Evolutionary conservation across 129 eudicot species (phyloP).

Genomic region (Lonicera japonica): DNA sequence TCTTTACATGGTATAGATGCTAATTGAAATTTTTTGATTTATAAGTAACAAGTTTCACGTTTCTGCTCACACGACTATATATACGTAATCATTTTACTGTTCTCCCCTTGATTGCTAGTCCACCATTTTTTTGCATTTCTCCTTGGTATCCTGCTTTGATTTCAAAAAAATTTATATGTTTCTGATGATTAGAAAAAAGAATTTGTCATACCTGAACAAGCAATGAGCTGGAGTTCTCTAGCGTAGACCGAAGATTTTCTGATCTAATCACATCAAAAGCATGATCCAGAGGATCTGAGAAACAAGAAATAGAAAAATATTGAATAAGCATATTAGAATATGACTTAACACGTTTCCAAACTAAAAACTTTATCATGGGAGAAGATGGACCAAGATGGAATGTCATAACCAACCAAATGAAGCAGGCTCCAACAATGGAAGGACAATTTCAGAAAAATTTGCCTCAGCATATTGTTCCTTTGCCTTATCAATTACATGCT

Average conservation of each 20-base stretch:
- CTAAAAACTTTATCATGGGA: too few species aligned
- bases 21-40: too few species aligned
- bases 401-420: conserved; percentile 48
- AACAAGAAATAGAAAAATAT: conserved; percentile 10
- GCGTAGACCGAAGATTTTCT: conserved; percentile 42
- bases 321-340: conserved; percentile 7
- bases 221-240: conserved; percentile 43
- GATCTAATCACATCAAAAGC: conserved; percentile 36
- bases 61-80: too few species aligned
- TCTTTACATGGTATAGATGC: too few species aligned
- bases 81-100: too few species aligned
- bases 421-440: conserved; percentile 58
- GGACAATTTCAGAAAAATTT: conserved; percentile 40
- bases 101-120: too few species aligned
- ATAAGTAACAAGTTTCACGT: too few species aligned
- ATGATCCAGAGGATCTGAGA: conserved; percentile 37
- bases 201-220: conserved; percentile 55
- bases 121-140: too few species aligned
- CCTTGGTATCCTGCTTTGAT: too few species aligned
- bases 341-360: background rate
- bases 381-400: conserved; percentile 5
- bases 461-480: conserved; percentile 43
- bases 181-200: background rate
- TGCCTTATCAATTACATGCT: conserved; percentile 58
- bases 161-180: background rate